These are phyloP conservation scores for Tubosaeta brunneosetosa DNA, from an alignment of 768 basidiomycete species.

Conservation along the genomic window DNA sequence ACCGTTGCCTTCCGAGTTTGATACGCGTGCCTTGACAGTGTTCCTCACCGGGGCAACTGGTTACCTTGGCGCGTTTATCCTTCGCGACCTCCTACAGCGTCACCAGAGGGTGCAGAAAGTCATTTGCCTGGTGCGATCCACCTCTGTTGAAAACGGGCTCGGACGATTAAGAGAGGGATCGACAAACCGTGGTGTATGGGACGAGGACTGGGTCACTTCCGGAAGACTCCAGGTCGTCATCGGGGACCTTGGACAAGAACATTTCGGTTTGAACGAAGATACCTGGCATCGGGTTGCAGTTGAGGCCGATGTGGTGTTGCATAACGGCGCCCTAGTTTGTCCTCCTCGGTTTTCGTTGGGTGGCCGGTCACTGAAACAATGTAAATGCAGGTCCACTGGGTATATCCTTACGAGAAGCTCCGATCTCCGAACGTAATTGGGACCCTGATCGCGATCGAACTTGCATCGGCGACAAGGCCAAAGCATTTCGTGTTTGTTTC, in stretches of 20 bases:
- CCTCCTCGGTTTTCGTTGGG: background rate
- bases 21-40: slow-evolving; percentile 56
- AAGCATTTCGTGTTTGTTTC: slow-evolving; percentile 90
- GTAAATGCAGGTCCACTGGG: slow-evolving; percentile 83
- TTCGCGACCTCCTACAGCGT: slow-evolving; percentile 70
- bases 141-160: slow-evolving; percentile 56
- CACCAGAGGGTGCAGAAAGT: slow-evolving; percentile 71
- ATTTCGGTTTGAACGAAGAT: slow-evolving; percentile 64
- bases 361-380: background rate
- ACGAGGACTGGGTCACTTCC: slow-evolving; percentile 69
- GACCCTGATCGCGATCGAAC: slow-evolving; percentile 77
- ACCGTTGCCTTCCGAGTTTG: slow-evolving; percentile 54
- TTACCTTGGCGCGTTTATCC: slow-evolving; percentile 91
- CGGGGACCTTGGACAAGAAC: slow-evolving; percentile 75
- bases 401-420: slow-evolving; percentile 94
- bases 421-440: slow-evolving; percentile 90
- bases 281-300: slow-evolving; percentile 63
- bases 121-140: slow-evolving; percentile 84
- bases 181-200: slow-evolving; percentile 82
- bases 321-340: slow-evolving; percentile 94
- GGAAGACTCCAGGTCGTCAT: slow-evolving; percentile 71
- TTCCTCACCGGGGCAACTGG: slow-evolving; percentile 98
- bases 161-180: slow-evolving; percentile 67
- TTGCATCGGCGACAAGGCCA: slow-evolving; percentile 67
- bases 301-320: slow-evolving; percentile 80